Evolutionary conservation across 768 basidiomycete genomes (phyloP).

Genomic region (Phaeolepiota aurea): DNA sequence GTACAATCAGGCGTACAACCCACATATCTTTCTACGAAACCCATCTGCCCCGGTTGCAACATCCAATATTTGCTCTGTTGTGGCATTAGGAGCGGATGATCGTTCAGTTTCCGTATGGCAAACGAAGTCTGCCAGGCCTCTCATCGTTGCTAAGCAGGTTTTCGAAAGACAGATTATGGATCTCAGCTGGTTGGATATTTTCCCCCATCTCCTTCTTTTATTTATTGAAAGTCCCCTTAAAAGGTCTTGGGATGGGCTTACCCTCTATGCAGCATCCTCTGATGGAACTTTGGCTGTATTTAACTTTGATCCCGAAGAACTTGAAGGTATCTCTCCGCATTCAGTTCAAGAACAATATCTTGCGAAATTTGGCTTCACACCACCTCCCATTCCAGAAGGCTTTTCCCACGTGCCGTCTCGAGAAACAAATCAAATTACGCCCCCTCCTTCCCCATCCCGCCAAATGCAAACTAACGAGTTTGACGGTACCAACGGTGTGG

Average conservation of each 20-base stretch:
- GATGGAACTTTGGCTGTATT: conserved; percentile 93
- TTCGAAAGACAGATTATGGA: conserved; percentile 96
- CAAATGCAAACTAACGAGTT: background rate
- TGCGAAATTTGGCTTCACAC: conserved; percentile 68
- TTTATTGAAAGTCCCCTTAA: conserved; percentile 4
- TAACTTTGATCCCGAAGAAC: conserved; percentile 70
- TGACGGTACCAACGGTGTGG: conserved; percentile 12
- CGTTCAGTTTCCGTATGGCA: conserved; percentile 94
- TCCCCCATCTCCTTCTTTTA: no score
- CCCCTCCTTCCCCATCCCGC: conserved; percentile 25
- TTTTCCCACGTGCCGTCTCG: conserved; percentile 44
- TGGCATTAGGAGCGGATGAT: conserved; percentile 91
- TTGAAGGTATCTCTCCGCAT: conserved; percentile 73
- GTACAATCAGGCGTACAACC: conserved; percentile 72
- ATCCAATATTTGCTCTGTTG: conserved; percentile 83
- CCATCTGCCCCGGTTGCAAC: conserved; percentile 58
- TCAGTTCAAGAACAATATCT: conserved; percentile 73
- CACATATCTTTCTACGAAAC: conserved; percentile 85
- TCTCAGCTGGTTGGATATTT: conserved; percentile 70
- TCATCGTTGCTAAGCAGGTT: conserved; percentile 90
- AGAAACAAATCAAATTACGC: conserved; percentile 23
- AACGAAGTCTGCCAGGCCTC: conserved; percentile 82
- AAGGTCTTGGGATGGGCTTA: conserved; percentile 90
- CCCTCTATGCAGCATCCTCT: conserved; percentile 90
- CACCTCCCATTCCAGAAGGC: conserved; percentile 61